phyloP scores from a whole-genome alignment of 2,329 filamentous ascomycete species.

The Ceratocystis destructans region DNA sequence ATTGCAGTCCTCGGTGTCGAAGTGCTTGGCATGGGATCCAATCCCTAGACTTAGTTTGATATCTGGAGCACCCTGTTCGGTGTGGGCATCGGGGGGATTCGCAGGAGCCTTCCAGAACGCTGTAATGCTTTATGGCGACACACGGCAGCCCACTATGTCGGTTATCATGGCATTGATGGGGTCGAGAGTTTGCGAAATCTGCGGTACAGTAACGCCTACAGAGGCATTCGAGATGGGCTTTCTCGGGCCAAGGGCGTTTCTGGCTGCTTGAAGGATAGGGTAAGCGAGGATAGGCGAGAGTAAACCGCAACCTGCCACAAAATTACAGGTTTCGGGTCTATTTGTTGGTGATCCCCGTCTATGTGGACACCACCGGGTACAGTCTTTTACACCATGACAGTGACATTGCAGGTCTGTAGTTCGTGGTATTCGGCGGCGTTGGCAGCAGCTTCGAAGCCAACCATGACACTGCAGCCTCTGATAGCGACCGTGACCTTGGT shows the following conservation, averaged over 20 bases:
- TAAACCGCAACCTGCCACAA: conserved; percentile 49
- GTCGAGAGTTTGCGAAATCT: conserved; percentile 46
- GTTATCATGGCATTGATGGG: conserved; percentile 59
- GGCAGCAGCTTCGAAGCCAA: conserved; percentile 47
- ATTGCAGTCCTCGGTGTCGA: conserved; percentile 35
- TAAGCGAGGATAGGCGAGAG: conserved; percentile 22
- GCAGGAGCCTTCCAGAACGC: conserved; percentile 42
- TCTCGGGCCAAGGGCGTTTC: conserved; percentile 39
- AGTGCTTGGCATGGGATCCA: conserved; percentile 56
- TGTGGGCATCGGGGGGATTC: conserved; percentile 44
- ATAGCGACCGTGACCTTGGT: conserved; percentile 58
- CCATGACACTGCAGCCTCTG: conserved; percentile 59
- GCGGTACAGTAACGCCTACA: conserved; percentile 41
- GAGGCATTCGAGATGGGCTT: conserved; percentile 55
- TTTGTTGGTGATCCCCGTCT: conserved; percentile 59
- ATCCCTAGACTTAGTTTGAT: conserved; percentile 48
- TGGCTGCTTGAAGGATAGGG: conserved; percentile 42
- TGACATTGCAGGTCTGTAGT: conserved; percentile 50
- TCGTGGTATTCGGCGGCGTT: conserved; percentile 37
- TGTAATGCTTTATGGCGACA: conserved; percentile 49
- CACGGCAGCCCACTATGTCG: conserved; percentile 56
- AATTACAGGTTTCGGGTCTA: conserved; percentile 48
- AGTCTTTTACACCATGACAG: conserved; percentile 44
- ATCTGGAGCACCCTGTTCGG: conserved; percentile 38
- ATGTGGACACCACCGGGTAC: conserved; percentile 53